Conservation (phyloP, 768 basidiomycete genomes). For the Lactifluus rugatus region DNA sequence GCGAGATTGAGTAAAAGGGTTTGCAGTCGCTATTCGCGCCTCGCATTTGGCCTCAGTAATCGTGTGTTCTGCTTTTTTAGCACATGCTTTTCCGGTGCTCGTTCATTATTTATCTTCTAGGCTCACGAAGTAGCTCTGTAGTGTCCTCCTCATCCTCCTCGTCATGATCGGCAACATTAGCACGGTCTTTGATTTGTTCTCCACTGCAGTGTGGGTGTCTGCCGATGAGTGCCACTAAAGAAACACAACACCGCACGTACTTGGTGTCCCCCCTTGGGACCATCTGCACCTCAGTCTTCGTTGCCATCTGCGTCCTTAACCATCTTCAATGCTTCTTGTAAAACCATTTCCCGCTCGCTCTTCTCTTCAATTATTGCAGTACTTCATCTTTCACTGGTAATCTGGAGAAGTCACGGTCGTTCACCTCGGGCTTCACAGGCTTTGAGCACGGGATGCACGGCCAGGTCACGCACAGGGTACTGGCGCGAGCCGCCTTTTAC, state of each 20-base stretch:
- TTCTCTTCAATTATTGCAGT: constrained; percentile 46
- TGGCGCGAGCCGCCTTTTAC: constrained; percentile 88
- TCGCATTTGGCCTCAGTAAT: constrained; percentile 55
- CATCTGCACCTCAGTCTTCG: constrained; percentile 37
- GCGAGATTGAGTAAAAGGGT: constrained; percentile 88
- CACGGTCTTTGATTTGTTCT: constrained; percentile 26
- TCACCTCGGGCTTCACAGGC: constrained; percentile 83
- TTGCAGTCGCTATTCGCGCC: constrained; percentile 74
- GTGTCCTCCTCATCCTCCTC: constrained; percentile 55
- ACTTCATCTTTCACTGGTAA: constrained; percentile 29
- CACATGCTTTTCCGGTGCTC: constrained; percentile 86
- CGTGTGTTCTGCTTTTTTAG: constrained; percentile 67
- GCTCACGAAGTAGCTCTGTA: constrained; percentile 85
- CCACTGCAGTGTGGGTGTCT: neutral
- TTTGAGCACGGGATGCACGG: constrained; percentile 94
- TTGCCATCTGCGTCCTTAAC: constrained; percentile 87
- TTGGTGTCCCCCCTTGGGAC: neutral
- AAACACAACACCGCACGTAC: neutral
- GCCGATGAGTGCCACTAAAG: neutral
- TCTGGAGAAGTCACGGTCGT: constrained; percentile 29
- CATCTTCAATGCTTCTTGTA: constrained; percentile 78
- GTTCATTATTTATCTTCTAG: constrained; percentile 96
- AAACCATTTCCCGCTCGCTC: constrained; percentile 75
- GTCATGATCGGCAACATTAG: too few species aligned
- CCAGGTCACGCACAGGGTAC: constrained; percentile 89